These are phyloP conservation scores for Solanum rostratum DNA, from an alignment of 257 asterid species.

Conservation along the genomic window DNA sequence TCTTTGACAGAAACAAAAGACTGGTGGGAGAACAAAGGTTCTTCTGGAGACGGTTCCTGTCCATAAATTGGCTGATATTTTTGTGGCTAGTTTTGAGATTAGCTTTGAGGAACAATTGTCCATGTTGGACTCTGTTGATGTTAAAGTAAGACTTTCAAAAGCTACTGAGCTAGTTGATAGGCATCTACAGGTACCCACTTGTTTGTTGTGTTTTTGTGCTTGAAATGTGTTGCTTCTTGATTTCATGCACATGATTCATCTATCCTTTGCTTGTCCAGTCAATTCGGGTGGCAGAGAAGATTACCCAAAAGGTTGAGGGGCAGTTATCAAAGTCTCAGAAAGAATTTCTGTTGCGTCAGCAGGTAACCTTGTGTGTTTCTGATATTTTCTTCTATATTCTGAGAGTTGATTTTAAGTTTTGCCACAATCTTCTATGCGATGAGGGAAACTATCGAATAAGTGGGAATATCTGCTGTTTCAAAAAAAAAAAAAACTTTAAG, in stretches of 20 bases:
- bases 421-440: neutral
- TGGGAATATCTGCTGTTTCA: neutral
- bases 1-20: constrained; percentile 76
- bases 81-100: constrained; percentile 97
- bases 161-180: constrained; percentile 97
- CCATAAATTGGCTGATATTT: constrained; percentile 95
- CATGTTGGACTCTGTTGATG: constrained; percentile 96
- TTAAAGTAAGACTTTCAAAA: constrained; percentile 84
- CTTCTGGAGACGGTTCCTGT: constrained; percentile 97
- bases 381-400: neutral
- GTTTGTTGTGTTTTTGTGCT: constrained; percentile 5
- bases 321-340: constrained; percentile 98
- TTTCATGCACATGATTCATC: constrained; percentile 5
- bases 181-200: constrained; percentile 71
- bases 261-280: constrained; percentile 47
- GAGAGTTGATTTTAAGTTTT: neutral
- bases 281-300: constrained; percentile 96
- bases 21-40: constrained; percentile 85
- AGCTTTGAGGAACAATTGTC: constrained; percentile 93
- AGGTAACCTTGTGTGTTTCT: constrained; percentile 40
- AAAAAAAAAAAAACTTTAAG: neutral
- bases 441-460: neutral
- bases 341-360: constrained; percentile 97
- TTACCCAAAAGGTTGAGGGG: constrained; percentile 97
- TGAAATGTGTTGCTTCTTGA: constrained; percentile 1